phyloP scores from a whole-genome alignment of 2,329 filamentous ascomycete species.

The Orbilia brochopaga region DNA sequence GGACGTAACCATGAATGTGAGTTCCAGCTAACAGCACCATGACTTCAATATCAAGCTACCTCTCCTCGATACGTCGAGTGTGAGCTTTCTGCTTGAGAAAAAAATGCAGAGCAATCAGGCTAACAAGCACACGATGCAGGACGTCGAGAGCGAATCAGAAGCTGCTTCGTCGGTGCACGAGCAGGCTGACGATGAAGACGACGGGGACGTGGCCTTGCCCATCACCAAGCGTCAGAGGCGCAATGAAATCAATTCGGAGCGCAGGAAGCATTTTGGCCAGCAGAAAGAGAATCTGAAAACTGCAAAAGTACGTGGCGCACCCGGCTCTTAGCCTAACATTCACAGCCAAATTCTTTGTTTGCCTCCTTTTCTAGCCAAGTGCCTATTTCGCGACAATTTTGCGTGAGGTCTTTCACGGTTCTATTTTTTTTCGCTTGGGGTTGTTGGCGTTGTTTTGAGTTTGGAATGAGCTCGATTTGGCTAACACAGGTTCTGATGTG shows the following conservation, averaged over 20 bases:
- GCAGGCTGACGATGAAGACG: constrained; percentile 53
- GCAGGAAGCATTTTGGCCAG: constrained; percentile 90
- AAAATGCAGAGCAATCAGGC: constrained; percentile 23
- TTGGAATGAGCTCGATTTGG: constrained; percentile 30
- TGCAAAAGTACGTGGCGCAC: constrained; percentile 72
- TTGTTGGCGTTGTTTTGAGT: constrained; percentile 46
- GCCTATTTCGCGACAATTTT: constrained; percentile 47
- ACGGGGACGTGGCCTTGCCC: constrained; percentile 68
- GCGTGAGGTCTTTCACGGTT: constrained; percentile 43
- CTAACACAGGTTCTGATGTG: constrained; percentile 41
- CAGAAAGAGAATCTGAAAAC: constrained; percentile 92
- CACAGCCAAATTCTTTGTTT: constrained; percentile 25
- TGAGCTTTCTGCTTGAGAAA: constrained; percentile 14
- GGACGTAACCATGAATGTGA: constrained; percentile 55
- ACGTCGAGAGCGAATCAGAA: constrained; percentile 35
- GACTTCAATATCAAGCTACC: constrained; percentile 19
- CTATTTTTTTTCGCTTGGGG: constrained; percentile 49
- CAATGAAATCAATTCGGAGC: constrained; percentile 79
- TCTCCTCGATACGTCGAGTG: constrained; percentile 9
- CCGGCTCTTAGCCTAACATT: not conserved
- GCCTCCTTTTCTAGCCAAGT: constrained; percentile 32
- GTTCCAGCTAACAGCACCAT: constrained; percentile 12
- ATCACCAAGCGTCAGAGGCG: constrained; percentile 86
- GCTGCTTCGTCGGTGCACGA: constrained; percentile 37
- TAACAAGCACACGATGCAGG: constrained; percentile 39